A percentile compares a stretch with the other conserved stretches of the same genome.
Evolutionary conservation across 768 basidiomycete species (phyloP).

Genomic region (Dacryopinax spathularia): DNA sequence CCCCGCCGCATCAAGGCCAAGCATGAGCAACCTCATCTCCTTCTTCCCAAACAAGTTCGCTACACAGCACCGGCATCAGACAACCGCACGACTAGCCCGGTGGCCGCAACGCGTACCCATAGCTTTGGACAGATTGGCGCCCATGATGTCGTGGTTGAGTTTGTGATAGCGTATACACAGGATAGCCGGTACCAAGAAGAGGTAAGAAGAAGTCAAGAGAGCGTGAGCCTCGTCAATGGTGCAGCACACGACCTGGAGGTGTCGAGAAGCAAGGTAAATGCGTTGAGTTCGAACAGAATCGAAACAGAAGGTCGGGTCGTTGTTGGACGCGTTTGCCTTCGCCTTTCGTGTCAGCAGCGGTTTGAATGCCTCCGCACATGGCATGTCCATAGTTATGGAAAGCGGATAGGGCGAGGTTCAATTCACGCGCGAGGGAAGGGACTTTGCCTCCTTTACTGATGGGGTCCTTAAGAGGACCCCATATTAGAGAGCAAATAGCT

Average conservation of each 20-base stretch:
- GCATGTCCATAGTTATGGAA: no score
- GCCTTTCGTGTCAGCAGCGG: background rate
- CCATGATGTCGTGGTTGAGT: slow-evolving; percentile 36
- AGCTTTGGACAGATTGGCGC: slow-evolving; percentile 76
- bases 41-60: slow-evolving; percentile 95
- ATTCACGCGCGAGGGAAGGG: no score
- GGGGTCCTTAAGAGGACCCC: no score
- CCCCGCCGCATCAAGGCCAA: slow-evolving; percentile 93
- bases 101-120: slow-evolving; percentile 36
- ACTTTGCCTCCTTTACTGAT: no score
- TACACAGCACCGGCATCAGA: slow-evolving; percentile 20
- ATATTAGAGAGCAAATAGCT: no score
- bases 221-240: background rate
- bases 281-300: slow-evolving; percentile 4
- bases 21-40: slow-evolving; percentile 96
- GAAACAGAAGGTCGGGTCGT: slow-evolving; percentile 5
- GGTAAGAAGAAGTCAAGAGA: background rate
- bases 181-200: background rate
- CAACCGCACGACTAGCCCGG: background rate
- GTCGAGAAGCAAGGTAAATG: background rate
- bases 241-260: background rate
- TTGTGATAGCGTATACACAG: background rate
- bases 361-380: slow-evolving; percentile 1
- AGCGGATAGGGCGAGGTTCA: no score
- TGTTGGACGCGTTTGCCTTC: background rate